Percentiles rank a stretch among this genome's conserved stretches.
Evolutionary conservation across 208 protist genomes (phyloP).

Genomic region (Acanthamoeba divionensis): DNA sequence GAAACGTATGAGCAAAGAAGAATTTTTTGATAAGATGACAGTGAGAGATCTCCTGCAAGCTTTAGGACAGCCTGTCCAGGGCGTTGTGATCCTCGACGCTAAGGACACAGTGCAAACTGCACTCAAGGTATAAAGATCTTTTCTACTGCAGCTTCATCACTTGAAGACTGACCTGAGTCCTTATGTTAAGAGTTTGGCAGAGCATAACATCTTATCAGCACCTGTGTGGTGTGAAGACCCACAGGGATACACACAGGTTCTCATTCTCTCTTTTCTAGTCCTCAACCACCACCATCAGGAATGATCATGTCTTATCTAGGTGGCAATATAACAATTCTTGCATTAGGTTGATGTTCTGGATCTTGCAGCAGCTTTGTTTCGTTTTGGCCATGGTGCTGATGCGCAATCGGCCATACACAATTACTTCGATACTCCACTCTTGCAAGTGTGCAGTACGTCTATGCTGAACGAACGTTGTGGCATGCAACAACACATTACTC

Average conservation of each 20-base stretch:
- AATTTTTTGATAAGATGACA: constrained; percentile 9
- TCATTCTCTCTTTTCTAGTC: not conserved
- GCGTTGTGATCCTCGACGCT: not conserved
- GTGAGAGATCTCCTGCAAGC: constrained; percentile 20
- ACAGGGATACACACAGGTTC: constrained; percentile 19
- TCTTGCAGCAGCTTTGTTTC: constrained; percentile 3
- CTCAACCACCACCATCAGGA: not conserved
- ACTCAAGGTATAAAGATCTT: not conserved
- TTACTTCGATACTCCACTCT: constrained; percentile 6
- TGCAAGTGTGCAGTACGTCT: constrained; percentile 21
- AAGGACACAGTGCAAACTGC: constrained; percentile 12
- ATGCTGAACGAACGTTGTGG: not conserved
- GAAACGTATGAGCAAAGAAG: not conserved
- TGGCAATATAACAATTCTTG: not conserved
- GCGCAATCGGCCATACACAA: not conserved
- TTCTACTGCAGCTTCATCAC: not conserved
- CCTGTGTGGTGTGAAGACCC: constrained; percentile 42
- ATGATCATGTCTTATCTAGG: not conserved
- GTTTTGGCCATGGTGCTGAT: not conserved
- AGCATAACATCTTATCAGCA: constrained; percentile 6
- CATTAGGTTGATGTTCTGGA: constrained; percentile 18
- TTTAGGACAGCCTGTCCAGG: not conserved
- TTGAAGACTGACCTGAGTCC: not conserved
- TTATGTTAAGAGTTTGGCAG: not conserved
- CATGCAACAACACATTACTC: not conserved